These are phyloP conservation scores for Aspergillus coremiiformis DNA, from an alignment of 495 filamentous ascomycete genomes.

Conservation along the genomic window DNA sequence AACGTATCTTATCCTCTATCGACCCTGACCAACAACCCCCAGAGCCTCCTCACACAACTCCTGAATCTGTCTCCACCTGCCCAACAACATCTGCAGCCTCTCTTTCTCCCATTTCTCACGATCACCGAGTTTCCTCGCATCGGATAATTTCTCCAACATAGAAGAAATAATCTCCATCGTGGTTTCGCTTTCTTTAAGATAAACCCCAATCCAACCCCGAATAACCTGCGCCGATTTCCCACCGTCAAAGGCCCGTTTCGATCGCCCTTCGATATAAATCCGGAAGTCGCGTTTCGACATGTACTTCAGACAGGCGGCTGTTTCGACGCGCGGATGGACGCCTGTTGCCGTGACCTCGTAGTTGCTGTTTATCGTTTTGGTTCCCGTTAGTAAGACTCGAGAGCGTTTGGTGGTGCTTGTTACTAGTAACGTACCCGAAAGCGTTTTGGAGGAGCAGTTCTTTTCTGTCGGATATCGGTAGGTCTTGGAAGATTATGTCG, in stretches of 20 bases:
- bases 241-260: constrained; percentile 11
- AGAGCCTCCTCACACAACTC: constrained; percentile 18
- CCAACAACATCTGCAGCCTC: constrained; percentile 20
- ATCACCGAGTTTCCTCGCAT: constrained; percentile 9
- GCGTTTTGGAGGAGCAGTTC: constrained; percentile 43
- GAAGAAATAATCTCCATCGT: constrained; percentile 20
- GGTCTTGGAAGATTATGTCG: constrained; percentile 45
- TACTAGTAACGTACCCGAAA: constrained; percentile 43
- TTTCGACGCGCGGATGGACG: constrained; percentile 54
- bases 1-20: neutral
- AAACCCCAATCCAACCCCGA: constrained; percentile 18
- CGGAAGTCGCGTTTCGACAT: constrained; percentile 25
- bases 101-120: constrained; percentile 12
- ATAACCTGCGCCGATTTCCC: constrained; percentile 16
- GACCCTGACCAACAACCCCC: neutral
- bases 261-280: constrained; percentile 22
- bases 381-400: neutral
- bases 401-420: too few species aligned
- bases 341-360: constrained; percentile 48
- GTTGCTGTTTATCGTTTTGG: constrained; percentile 24
- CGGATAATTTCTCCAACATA: neutral
- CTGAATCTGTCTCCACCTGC: constrained; percentile 40
- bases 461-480: constrained; percentile 34
- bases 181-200: constrained; percentile 16
- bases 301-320: constrained; percentile 43